Evolutionary conservation across 1,284 basidiomycete species (phyloP).

Genomic region (Tilletia indica): DNA sequence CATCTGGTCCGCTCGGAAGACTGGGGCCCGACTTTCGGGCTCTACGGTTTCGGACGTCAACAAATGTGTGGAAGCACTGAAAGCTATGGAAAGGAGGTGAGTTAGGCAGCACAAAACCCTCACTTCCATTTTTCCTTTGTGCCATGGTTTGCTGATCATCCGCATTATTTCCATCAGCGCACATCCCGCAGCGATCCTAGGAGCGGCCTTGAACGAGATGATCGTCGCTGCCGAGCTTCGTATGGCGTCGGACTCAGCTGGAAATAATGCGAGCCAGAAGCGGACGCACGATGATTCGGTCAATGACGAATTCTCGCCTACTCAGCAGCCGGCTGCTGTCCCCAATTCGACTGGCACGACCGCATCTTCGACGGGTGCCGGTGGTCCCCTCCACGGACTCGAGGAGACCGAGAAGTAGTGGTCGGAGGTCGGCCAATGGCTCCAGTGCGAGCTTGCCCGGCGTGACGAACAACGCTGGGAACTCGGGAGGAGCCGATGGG

Average conservation of each 20-base stretch:
- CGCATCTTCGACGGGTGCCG: background rate
- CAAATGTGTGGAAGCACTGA: constrained; percentile 39
- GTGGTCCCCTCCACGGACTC: background rate
- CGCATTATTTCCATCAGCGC: background rate
- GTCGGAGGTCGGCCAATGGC: background rate
- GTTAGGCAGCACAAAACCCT: background rate
- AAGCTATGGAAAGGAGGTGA: constrained; percentile 27
- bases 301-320: background rate
- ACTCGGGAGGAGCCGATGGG: background rate
- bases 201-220: constrained; percentile 1
- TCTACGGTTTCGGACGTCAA: constrained; percentile 39
- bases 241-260: background rate
- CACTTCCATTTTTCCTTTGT: background rate
- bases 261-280: background rate
- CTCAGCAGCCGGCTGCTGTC: background rate
- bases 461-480: background rate
- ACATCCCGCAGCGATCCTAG: background rate
- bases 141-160: background rate
- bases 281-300: constrained; percentile 9
- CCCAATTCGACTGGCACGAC: background rate
- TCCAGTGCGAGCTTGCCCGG: background rate
- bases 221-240: constrained; percentile 1
- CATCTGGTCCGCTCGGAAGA: constrained; percentile 40
- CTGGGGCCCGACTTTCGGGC: constrained; percentile 34
- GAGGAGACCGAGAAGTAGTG: background rate